These are phyloP conservation scores for Claviceps capensis DNA, from an alignment of 2,329 filamentous ascomycete genomes.

Conservation along the genomic window DNA sequence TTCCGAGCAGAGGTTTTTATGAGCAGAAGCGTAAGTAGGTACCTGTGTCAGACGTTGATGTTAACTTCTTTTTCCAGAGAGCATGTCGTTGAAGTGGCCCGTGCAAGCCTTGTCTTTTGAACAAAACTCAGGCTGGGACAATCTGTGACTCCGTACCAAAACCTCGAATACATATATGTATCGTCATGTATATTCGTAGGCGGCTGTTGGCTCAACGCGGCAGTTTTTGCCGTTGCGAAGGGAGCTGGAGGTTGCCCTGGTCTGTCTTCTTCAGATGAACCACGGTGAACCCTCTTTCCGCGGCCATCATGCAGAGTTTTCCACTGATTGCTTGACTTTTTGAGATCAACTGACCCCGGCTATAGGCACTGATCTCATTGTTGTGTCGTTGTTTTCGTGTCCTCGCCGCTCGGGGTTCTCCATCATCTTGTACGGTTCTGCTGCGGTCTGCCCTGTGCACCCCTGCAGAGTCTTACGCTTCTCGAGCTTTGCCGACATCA, in stretches of 20 bases:
- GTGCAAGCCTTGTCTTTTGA: not conserved
- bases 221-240: not conserved
- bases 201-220: not conserved
- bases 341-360: not conserved
- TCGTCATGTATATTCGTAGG: not conserved
- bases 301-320: not conserved
- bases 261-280: not conserved
- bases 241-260: not conserved
- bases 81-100: not conserved
- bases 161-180: too few relatives aligned
- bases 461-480: not conserved
- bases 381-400: not conserved
- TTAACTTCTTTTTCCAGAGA: not conserved
- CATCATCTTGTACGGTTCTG: not conserved
- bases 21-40: not conserved
- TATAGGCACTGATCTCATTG: not conserved
- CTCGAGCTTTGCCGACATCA: not conserved
- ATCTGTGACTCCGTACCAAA: not conserved
- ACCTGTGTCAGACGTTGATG: not conserved
- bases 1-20: too few relatives aligned
- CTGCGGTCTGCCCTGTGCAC: not conserved
- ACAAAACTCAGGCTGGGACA: not conserved
- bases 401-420: not conserved
- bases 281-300: not conserved
- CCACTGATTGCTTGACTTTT: not conserved